Percentiles rank a stretch among this genome's conserved stretches.
Evolutionary conservation across 2,329 filamentous ascomycete genomes (phyloP).

Genomic region (Dryadomyces quercivorus): DNA sequence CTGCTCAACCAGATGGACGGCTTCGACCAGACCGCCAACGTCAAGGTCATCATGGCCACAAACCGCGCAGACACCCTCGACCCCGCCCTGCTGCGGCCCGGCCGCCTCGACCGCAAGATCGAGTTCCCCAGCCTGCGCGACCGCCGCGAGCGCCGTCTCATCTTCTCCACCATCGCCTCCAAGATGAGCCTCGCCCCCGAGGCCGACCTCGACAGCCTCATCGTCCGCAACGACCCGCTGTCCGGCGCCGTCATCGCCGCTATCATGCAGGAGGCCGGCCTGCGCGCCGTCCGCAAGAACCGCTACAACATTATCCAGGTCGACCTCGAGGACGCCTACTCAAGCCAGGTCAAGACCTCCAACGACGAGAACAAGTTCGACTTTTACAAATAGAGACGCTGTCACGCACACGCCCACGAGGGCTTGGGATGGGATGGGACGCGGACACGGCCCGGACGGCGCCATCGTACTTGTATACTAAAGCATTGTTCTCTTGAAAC

Average conservation of each 20-base stretch:
- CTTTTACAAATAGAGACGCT: slow-evolving; percentile 62
- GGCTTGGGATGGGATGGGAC: neutral
- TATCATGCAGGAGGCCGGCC: slow-evolving; percentile 97
- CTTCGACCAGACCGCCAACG: slow-evolving; percentile 96
- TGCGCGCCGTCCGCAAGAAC: slow-evolving; percentile 92
- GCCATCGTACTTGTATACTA: neutral
- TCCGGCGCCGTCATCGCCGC: slow-evolving; percentile 94
- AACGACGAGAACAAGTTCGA: slow-evolving; percentile 66
- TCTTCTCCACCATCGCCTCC: slow-evolving; percentile 90
- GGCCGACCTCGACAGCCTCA: slow-evolving; percentile 90
- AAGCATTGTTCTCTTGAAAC: neutral
- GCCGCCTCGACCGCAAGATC: slow-evolving; percentile 94
- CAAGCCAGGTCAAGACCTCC: slow-evolving; percentile 81
- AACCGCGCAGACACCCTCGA: slow-evolving; percentile 97
- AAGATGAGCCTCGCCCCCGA: slow-evolving; percentile 98
- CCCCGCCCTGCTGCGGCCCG: slow-evolving; percentile 84
- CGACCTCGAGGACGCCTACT: slow-evolving; percentile 94
- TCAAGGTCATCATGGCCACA: slow-evolving; percentile 99
- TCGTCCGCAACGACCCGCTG: slow-evolving; percentile 90
- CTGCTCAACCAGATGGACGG: slow-evolving; percentile 99
- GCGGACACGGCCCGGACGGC: neutral
- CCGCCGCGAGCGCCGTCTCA: slow-evolving; percentile 85
- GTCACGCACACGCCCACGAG: neutral
- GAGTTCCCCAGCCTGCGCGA: slow-evolving; percentile 95
- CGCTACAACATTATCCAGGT: slow-evolving; percentile 98